Percentiles rank a stretch among this genome's conserved stretches.
phyloP scores from a whole-genome alignment of 768 basidiomycete genomes.

The Hemileccinum rubropunctum region DNA sequence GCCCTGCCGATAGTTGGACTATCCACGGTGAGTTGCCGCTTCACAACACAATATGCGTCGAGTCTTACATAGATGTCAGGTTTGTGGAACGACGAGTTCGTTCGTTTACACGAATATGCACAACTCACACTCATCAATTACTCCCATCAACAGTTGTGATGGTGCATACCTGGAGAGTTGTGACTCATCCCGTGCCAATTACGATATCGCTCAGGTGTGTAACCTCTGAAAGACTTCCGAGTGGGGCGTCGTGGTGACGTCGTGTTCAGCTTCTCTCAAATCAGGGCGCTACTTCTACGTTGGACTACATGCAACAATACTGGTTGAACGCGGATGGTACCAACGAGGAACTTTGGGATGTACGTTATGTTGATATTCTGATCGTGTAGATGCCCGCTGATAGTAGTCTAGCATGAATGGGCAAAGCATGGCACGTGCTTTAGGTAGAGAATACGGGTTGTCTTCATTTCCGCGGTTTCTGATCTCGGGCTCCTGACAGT shows the following conservation, averaged over 20 bases:
- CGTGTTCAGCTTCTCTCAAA: constrained; percentile 46
- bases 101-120: constrained; percentile 1
- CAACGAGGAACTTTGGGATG: constrained; percentile 70
- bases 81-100: constrained; percentile 65
- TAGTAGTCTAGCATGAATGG: constrained; percentile 63
- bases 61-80: constrained; percentile 35
- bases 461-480: not conserved
- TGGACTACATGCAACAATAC: constrained; percentile 57
- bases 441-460: constrained; percentile 15
- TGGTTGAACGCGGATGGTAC: constrained; percentile 63
- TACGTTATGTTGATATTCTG: constrained; percentile 24
- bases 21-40: constrained; percentile 56
- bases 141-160: constrained; percentile 48
- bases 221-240: not conserved
- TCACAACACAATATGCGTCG: not conserved
- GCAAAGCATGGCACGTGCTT: constrained; percentile 58
- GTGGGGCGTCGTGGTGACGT: not conserved
- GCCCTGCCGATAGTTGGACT: constrained; percentile 69
- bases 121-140: not conserved
- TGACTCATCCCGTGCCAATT: constrained; percentile 41
- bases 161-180: constrained; percentile 34
- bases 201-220: constrained; percentile 42
- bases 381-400: not conserved
- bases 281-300: constrained; percentile 57
- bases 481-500: constrained; percentile 32